Percentiles rank a stretch among this genome's conserved stretches.
Conservation (phyloP, 768 basidiomycete species). For the Panus rudis region DNA sequence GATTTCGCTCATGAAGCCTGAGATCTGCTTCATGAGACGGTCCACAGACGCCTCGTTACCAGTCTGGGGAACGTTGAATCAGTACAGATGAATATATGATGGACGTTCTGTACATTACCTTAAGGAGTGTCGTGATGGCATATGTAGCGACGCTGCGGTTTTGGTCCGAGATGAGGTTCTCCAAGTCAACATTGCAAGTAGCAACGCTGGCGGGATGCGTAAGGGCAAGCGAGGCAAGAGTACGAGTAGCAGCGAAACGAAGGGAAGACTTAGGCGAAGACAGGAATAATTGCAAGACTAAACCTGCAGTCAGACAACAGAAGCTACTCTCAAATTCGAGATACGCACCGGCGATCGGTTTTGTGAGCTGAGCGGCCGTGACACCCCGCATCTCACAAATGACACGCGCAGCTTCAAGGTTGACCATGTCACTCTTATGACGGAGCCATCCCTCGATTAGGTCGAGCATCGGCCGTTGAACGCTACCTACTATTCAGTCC, state of each 20-base stretch:
- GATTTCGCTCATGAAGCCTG: slow-evolving; percentile 98
- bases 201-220: slow-evolving; percentile 83
- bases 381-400: slow-evolving; percentile 96
- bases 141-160: slow-evolving; percentile 98
- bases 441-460: slow-evolving; percentile 91
- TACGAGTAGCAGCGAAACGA: slow-evolving; percentile 96
- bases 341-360: slow-evolving; percentile 80
- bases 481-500: slow-evolving; percentile 35
- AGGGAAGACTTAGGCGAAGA: slow-evolving; percentile 92
- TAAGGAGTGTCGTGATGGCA: slow-evolving; percentile 95
- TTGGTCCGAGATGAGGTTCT: slow-evolving; percentile 90
- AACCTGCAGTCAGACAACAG: slow-evolving; percentile 4
- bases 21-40: slow-evolving; percentile 98
- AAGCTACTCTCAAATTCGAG: background rate
- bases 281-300: slow-evolving; percentile 92
- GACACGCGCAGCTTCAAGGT: slow-evolving; percentile 94
- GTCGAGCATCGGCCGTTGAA: slow-evolving; percentile 90
- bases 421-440: slow-evolving; percentile 99
- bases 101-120: slow-evolving; percentile 40
- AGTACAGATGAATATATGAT: background rate
- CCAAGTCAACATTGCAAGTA: slow-evolving; percentile 92
- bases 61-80: slow-evolving; percentile 49
- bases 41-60: slow-evolving; percentile 99
- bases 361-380: slow-evolving; percentile 66
- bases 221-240: slow-evolving; percentile 82